A percentile compares a stretch with the other conserved stretches of the same genome.
Evolutionary conservation across 495 filamentous ascomycete genomes (phyloP).

Genomic region (Daldinia decipiens): DNA sequence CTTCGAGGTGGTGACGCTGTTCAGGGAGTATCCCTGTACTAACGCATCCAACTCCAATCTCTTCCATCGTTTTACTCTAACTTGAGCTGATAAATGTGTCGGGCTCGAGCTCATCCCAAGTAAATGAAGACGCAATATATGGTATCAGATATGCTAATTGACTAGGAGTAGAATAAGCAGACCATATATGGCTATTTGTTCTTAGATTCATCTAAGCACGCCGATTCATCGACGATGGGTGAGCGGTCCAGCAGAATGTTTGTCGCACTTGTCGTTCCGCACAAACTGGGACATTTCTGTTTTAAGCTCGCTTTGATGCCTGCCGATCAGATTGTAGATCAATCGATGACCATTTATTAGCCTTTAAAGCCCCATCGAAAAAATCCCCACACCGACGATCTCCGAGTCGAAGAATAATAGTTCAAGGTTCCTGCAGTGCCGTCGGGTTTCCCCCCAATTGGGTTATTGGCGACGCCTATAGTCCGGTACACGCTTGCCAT

Average conservation of each 20-base stretch:
- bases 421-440: constrained; percentile 1
- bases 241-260: not conserved
- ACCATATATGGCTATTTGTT: constrained; percentile 10
- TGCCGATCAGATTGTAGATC: constrained; percentile 33
- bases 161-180: constrained; percentile 7
- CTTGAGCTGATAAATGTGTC: not conserved
- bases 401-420: constrained; percentile 9
- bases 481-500: constrained; percentile 53
- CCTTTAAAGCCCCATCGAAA: constrained; percentile 17
- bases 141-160: not conserved
- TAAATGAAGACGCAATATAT: not conserved
- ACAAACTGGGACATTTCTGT: constrained; percentile 12
- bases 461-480: constrained; percentile 18
- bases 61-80: not conserved
- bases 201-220: not conserved
- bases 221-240: not conserved
- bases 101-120: not conserved
- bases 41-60: constrained; percentile 9
- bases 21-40: not conserved
- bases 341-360: constrained; percentile 29
- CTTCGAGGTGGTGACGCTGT: not conserved
- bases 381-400: constrained; percentile 4
- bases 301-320: constrained; percentile 16
- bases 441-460: not conserved
- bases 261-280: constrained; percentile 18